phyloP scores from a whole-genome alignment of 768 basidiomycete genomes.

The Tulasnella sp. region DNA sequence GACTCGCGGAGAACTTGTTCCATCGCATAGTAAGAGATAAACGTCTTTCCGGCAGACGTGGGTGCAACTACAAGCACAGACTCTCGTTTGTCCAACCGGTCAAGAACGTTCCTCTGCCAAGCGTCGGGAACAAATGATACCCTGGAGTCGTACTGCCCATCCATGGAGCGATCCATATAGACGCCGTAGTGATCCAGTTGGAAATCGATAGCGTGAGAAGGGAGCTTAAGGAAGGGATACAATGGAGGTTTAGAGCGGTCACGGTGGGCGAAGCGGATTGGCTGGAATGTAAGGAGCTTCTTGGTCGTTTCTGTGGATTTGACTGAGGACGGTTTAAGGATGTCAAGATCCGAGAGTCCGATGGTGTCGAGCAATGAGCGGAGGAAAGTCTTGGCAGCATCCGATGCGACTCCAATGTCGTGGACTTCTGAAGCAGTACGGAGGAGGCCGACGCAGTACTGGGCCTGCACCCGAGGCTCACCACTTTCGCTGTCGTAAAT shows the following conservation, averaged over 20 bases:
- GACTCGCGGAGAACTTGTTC: constrained; percentile 64
- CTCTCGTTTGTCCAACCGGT: constrained; percentile 60
- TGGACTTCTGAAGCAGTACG: constrained; percentile 50
- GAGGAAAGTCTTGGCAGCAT: constrained; percentile 21
- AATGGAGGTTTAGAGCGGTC: constrained; percentile 46
- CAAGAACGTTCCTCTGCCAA: constrained; percentile 70
- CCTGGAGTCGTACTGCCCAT: constrained; percentile 58
- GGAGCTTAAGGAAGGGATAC: constrained; percentile 59
- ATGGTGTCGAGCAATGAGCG: constrained; percentile 47
- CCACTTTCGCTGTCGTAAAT: constrained; percentile 51
- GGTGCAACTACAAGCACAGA: constrained; percentile 64
- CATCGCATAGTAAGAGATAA: constrained; percentile 79
- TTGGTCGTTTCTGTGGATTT: not conserved
- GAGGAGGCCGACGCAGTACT: constrained; percentile 53
- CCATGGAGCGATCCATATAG: constrained; percentile 74
- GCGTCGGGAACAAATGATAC: constrained; percentile 69
- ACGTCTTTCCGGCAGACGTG: constrained; percentile 59
- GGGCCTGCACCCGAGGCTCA: constrained; percentile 49
- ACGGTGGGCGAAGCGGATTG: constrained; percentile 38
- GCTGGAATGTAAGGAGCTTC: not conserved
- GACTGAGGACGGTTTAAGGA: constrained; percentile 26
- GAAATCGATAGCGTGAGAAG: constrained; percentile 63
- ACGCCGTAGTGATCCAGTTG: constrained; percentile 70
- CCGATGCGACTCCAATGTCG: constrained; percentile 43
- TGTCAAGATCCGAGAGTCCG: constrained; percentile 53